Evolutionary conservation across 1,284 basidiomycete genomes (phyloP).

Genomic region (Tilletia caries): DNA sequence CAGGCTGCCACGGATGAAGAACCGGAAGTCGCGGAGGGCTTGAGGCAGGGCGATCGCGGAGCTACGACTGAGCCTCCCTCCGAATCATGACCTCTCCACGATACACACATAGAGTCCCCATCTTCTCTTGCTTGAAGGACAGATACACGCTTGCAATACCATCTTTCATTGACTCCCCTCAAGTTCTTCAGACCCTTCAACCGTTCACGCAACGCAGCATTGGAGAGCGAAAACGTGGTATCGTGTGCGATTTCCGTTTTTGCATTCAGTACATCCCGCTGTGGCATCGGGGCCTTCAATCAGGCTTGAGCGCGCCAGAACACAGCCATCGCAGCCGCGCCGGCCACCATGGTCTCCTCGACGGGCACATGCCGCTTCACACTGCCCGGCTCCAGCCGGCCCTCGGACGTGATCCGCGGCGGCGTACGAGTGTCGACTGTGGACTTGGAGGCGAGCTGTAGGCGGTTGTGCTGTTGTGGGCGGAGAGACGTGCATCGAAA

Average conservation of each 20-base stretch:
- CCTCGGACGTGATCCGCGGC: not conserved
- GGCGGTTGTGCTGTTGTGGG: conserved; percentile 29
- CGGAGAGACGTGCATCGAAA: not conserved
- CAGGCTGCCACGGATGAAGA: conserved; percentile 15
- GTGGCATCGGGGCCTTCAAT: no score
- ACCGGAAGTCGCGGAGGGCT: conserved; percentile 4
- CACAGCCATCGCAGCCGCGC: conserved; percentile 39
- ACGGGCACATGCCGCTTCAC: conserved; percentile 29
- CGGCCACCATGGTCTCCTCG: conserved; percentile 40
- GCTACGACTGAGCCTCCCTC: not conserved
- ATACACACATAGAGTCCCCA: not conserved
- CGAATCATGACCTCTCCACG: not conserved
- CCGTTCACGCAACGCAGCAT: no score
- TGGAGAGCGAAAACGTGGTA: no score
- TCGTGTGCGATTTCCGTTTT: no score
- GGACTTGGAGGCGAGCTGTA: conserved; percentile 39
- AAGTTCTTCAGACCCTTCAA: no score
- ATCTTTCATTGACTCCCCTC: no score
- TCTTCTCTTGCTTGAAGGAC: not conserved
- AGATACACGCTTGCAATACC: no score
- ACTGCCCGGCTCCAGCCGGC: conserved; percentile 16
- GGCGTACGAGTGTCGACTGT: conserved; percentile 27
- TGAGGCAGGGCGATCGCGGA: conserved; percentile 15
- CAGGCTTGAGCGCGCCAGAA: conserved; percentile 38
- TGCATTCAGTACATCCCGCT: no score